Base-by-base conservation (phyloP, 768 basidiomycete genomes). In the Kwoniella sp. region DNA sequence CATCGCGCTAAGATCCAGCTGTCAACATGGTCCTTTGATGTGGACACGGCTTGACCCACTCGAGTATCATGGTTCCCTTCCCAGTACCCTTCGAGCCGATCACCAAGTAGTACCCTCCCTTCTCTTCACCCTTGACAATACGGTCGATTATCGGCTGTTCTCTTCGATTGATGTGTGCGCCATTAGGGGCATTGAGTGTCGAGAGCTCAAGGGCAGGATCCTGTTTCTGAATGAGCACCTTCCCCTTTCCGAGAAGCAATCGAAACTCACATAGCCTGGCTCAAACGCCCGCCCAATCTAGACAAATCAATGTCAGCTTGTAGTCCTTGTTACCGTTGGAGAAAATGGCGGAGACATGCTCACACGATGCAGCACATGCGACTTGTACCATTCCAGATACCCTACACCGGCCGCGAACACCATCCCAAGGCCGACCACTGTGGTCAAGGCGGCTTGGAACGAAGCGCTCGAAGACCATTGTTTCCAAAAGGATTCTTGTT, bases 41-140 rank as follows among this genome's bases (percentile, higher is more conserved):
- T 38, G 47, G 23, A 31, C 26, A 9, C 22, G 13, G 20, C 28
- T 7, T 13, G 26, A 29, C 74, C 68, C 45, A 77, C 75, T 93
- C 89, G 59, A 93, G 84, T 61, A 93, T 86, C 90, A 90, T 89
- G 0, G 89, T 89, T 13, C 88, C 87, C 82, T 92, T 91, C 4
- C 90, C 89, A 20, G 87, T 86, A n/a, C 91, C 89, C 87, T 93
- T 93, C 8, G 89, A 86, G 1, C 90, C 91, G 52, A 93, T 83
- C 30, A 92, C 79, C 69, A 92, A 83, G 78, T 86, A 90, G 79
- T 91, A 92, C 77, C 87, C 86, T 2, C 90, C 90, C 15, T 84
- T 74, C 72, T 91, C 88, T 29, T 84, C 81, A 34, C 91, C 93
- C 58, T 87, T 83, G 30, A 96, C 85, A 73, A 95, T 91, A 37